Conservation (phyloP, 75 land plant species). For the Ceratopteris richardii region DNA sequence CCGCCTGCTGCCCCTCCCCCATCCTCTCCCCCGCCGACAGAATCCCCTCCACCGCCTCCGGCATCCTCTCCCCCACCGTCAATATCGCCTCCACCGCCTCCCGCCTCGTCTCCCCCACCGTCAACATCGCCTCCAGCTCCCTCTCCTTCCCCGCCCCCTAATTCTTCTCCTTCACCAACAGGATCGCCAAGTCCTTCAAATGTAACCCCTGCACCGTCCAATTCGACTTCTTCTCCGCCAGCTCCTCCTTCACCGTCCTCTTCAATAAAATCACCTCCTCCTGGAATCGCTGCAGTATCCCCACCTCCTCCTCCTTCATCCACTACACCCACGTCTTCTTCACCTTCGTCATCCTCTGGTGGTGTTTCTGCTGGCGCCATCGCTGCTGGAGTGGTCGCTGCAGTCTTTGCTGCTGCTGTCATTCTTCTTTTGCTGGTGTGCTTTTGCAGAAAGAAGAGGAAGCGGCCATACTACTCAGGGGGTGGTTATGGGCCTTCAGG, state of each 20-base stretch:
- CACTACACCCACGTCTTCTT: slow-evolving; percentile 6
- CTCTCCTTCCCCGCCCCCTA: too few relatives aligned
- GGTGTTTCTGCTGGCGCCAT: slow-evolving; percentile 8
- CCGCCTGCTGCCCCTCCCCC: too few relatives aligned
- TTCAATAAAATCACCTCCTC: slow-evolving; percentile 1
- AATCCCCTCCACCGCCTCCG: too few relatives aligned
- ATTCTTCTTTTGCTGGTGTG: slow-evolving; percentile 2
- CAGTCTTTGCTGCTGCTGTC: slow-evolving; percentile 20
- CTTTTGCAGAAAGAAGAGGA: slow-evolving; percentile 30
- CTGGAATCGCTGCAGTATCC: slow-evolving; percentile 10
- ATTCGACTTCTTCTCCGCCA: too few relatives aligned
- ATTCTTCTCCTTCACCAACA: too few relatives aligned
- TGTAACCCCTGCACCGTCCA: too few relatives aligned
- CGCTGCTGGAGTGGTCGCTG: background rate
- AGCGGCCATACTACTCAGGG: background rate
- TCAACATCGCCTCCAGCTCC: slow-evolving; percentile 12
- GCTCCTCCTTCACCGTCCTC: slow-evolving; percentile 12
- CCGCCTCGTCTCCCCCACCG: too few relatives aligned
- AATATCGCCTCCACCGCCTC: too few relatives aligned
- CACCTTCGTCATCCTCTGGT: slow-evolving; percentile 11
- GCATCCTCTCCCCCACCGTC: too few relatives aligned
- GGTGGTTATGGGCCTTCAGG: background rate
- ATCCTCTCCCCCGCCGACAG: slow-evolving; percentile 31
- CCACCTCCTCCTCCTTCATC: slow-evolving; percentile 15
- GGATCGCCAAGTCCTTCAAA: too few relatives aligned